phyloP scores from a whole-genome alignment of 805 yeast species.

The Metschnikowia similis region DNA sequence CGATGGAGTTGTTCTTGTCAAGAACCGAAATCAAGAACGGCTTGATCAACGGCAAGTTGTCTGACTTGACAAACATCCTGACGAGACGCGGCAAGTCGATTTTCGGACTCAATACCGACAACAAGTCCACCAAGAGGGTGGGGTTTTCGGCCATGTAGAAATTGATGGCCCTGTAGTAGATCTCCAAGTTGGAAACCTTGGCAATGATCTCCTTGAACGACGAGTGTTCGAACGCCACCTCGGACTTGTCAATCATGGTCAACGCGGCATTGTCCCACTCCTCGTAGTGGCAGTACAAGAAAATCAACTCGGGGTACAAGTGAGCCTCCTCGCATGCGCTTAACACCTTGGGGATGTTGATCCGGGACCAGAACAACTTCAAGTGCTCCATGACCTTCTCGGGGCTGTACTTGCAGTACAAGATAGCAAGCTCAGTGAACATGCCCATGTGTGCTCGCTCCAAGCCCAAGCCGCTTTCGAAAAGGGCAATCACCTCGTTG shows the following conservation, averaged over 20 bases:
- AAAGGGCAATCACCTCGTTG: slow-evolving; percentile 83
- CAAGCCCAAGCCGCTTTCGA: slow-evolving; percentile 91
- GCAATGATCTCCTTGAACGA: slow-evolving; percentile 93
- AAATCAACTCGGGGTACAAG: slow-evolving; percentile 92
- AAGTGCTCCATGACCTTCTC: slow-evolving; percentile 92
- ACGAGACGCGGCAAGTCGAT: slow-evolving; percentile 93
- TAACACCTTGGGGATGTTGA: slow-evolving; percentile 95
- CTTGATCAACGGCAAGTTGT: slow-evolving; percentile 92
- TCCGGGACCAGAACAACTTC: slow-evolving; percentile 96
- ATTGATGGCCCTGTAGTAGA: slow-evolving; percentile 94
- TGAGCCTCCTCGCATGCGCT: slow-evolving; percentile 92
- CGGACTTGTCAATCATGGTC: slow-evolving; percentile 92
- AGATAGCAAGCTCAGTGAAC: slow-evolving; percentile 92
- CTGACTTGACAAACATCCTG: slow-evolving; percentile 89
- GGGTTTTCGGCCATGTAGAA: slow-evolving; percentile 93
- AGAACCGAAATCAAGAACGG: slow-evolving; percentile 91
- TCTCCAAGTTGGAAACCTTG: slow-evolving; percentile 93
- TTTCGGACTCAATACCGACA: slow-evolving; percentile 80
- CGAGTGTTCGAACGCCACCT: slow-evolving; percentile 87
- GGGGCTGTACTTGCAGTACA: slow-evolving; percentile 88
- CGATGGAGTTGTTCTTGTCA: slow-evolving; percentile 84
- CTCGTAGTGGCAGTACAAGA: slow-evolving; percentile 95
- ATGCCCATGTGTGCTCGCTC: slow-evolving; percentile 99
- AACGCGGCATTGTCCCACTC: slow-evolving; percentile 99
- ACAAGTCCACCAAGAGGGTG: slow-evolving; percentile 78